Evolutionary conservation across 177 flowering plant genomes (phyloP).

Genomic region (Telopea speciosissima): DNA sequence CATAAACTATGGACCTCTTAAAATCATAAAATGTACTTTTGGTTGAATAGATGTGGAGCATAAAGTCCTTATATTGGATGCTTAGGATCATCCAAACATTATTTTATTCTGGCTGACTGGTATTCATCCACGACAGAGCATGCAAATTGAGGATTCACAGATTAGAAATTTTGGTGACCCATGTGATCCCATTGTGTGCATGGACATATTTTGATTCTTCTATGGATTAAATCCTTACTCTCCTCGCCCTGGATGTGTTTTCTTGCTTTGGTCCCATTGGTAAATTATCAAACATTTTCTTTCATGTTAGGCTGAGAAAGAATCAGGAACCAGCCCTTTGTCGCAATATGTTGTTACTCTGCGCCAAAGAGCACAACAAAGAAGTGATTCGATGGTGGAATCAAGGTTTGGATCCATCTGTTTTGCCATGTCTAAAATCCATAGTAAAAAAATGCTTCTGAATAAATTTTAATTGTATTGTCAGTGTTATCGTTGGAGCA

Average conservation of each 20-base stretch:
- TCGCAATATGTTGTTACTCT: conserved; percentile 50
- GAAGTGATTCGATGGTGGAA: conserved; percentile 51
- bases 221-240: neutral
- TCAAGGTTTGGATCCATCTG: conserved; percentile 46
- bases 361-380: conserved; percentile 58
- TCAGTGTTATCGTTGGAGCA: conserved; percentile 77
- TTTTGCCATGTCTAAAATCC: neutral
- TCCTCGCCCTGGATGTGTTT: neutral
- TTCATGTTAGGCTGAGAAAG: conserved; percentile 57
- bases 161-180: neutral
- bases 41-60: no score
- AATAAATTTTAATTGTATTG: conserved; percentile 12
- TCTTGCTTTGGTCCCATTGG: neutral
- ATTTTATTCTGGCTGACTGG: neutral
- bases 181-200: neutral
- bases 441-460: neutral
- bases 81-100: neutral
- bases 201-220: neutral
- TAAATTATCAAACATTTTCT: neutral
- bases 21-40: no score
- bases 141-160: neutral
- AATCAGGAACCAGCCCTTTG: conserved; percentile 56
- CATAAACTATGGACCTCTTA: no score
- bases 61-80: no score
- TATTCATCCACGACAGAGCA: no score